Conservation (phyloP, 139 green algal genomes). For the Tetraselmis striata region DNA sequence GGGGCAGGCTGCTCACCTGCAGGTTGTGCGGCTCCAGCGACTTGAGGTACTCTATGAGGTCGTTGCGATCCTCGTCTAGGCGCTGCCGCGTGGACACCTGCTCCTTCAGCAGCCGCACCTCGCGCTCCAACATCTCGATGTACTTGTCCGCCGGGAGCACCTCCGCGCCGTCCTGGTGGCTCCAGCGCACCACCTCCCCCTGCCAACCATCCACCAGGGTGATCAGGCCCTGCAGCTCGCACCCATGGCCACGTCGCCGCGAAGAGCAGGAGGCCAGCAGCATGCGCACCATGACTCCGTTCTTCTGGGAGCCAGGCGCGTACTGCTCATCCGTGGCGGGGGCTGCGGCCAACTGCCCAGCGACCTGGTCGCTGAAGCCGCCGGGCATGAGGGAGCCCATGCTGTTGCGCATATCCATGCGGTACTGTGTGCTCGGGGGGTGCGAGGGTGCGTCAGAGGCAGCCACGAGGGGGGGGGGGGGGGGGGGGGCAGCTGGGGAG, state of each 20-base stretch:
- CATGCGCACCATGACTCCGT: too few species aligned
- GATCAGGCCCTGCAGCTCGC: too few species aligned
- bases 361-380: not conserved
- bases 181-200: slow-evolving; percentile 80
- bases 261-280: too few species aligned
- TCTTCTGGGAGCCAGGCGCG: slow-evolving; percentile 54
- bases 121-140: slow-evolving; percentile 69
- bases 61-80: slow-evolving; percentile 31
- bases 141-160: slow-evolving; percentile 59
- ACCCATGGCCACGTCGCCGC: too few species aligned
- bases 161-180: slow-evolving; percentile 52
- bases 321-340: slow-evolving; percentile 25
- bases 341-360: not conserved
- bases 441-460: too few species aligned
- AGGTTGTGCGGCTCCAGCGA: slow-evolving; percentile 42
- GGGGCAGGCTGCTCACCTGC: slow-evolving; percentile 2
- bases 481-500: not conserved
- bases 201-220: too few species aligned
- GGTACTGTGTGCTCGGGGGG: slow-evolving; percentile 38
- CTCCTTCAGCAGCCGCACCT: slow-evolving; percentile 41
- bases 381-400: not conserved
- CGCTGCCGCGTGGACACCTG: slow-evolving; percentile 20
- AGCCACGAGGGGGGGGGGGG: too few species aligned
- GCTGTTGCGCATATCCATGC: slow-evolving; percentile 51
- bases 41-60: slow-evolving; percentile 76